A percentile compares a stretch with the other conserved stretches of the same genome.
Evolutionary conservation across 805 yeast genomes (phyloP).

Genomic region (Zygotorulaspora florentina): DNA sequence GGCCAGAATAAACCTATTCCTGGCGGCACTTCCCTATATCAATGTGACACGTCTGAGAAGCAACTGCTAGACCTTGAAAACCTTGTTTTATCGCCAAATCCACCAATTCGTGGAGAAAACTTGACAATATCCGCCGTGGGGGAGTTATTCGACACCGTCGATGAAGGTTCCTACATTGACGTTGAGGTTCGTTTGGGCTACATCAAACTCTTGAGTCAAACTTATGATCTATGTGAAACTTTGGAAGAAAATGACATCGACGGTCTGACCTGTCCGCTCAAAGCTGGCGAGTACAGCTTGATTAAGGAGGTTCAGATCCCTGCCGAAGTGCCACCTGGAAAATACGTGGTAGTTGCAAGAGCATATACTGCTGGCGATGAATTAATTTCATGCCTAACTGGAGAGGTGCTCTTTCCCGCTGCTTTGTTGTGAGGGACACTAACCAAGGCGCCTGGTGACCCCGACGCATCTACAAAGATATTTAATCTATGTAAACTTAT

Average conservation of each 20-base stretch:
- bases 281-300: conserved; percentile 62
- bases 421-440: neutral
- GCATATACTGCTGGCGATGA: conserved; percentile 85
- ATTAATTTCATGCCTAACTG: conserved; percentile 78
- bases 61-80: conserved; percentile 62
- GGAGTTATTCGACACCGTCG: conserved; percentile 47
- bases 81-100: conserved; percentile 72
- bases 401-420: conserved; percentile 49
- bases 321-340: conserved; percentile 91
- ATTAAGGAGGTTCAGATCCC: conserved; percentile 80
- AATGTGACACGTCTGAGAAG: conserved; percentile 61
- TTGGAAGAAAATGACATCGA: conserved; percentile 65
- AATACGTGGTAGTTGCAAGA: conserved; percentile 77
- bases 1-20: conserved; percentile 60
- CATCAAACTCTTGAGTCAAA: conserved; percentile 79
- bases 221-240: conserved; percentile 91
- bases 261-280: conserved; percentile 71
- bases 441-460: too few relatives aligned
- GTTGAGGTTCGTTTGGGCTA: conserved; percentile 91
- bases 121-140: conserved; percentile 79
- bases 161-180: conserved; percentile 90
- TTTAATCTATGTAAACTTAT: too few relatives aligned
- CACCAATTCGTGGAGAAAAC: conserved; percentile 82
- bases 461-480: too few relatives aligned
- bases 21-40: conserved; percentile 80